Base-by-base conservation (phyloP, 2,329 filamentous ascomycete genomes). In the Leptographium lundbergii region DNA sequence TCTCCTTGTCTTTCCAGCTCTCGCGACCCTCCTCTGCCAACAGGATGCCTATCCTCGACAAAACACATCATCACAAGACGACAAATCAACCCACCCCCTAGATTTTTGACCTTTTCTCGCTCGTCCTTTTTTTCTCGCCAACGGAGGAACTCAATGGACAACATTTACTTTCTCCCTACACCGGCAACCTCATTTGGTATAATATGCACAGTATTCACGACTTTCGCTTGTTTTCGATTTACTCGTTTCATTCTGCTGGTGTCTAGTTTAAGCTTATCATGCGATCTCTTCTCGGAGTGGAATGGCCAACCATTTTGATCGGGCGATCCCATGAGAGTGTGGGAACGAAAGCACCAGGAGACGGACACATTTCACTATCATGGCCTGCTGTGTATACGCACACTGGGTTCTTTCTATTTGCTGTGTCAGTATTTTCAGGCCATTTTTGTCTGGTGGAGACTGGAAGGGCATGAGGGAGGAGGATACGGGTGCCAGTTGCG, bases 361-460 rank as follows among this genome's bases (percentile, higher is more conserved):
- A 70, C 63, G 68, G 67, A 70, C 19, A 25, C n/a, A 24, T 56
- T 34, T 56, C 24, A 34, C 27, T 10, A 29, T 6, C 14, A 56
- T 22, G 54, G 54, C 54, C 39, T 22, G 14, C 39, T 19, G 22
- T 45, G 53, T 22, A 11, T 14, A 22, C 25, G 17, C 39, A 47
- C 17, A 24, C 25, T 25, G 39, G 39, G 54, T 48, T 56, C 39
- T 56, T 56, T 55, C 29, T 14, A 17, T 52, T 54, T 54, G 7
- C 42, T 22, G n/a, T 53, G 19, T 25, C 14, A 56, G 22, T 32
- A 19, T 56, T 47, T 47, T 47, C 36, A 10, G 54, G 19, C 22
- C 39, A 47, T 6, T 3, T 56, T 32, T 56, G 54, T 25, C 53
- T 32, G 54, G 39, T 48, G 39, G 54, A 42, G 54, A 56, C 24